Conservation (phyloP, 2,329 filamentous ascomycete species). For the Fusarium bulbicola region DNA sequence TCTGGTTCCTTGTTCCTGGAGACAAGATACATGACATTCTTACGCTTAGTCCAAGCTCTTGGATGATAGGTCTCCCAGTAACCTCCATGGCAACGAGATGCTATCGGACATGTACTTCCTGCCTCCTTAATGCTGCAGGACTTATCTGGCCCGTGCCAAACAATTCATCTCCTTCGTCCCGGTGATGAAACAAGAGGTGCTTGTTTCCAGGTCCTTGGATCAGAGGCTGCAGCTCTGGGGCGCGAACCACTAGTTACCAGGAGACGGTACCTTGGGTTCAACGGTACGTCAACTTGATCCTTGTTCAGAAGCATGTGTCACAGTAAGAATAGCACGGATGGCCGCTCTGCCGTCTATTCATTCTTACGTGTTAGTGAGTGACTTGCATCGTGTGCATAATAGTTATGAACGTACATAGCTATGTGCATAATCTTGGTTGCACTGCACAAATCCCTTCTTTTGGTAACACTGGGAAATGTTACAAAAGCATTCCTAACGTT, state of each 20-base stretch:
- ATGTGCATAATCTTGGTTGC: background rate
- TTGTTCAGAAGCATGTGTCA: background rate
- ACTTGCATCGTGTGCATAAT: background rate
- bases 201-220: background rate
- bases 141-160: background rate
- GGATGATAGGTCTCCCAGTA: background rate
- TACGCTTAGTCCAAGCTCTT: background rate
- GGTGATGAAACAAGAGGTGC: background rate
- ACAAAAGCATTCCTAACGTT: background rate
- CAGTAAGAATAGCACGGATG: background rate
- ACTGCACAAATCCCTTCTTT: background rate
- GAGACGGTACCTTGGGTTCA: background rate
- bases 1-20: background rate
- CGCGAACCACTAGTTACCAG: background rate
- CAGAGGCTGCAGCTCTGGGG: background rate
- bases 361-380: background rate
- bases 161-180: background rate
- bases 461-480: no score
- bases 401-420: background rate
- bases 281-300: background rate
- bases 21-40: background rate
- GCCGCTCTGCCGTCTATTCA: background rate
- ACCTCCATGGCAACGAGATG: background rate
- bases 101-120: background rate
- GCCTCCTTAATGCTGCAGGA: background rate